Evolutionary conservation across 163 green algal species (phyloP), one percentile per base, ranked within the genome.

Genomic region (Trebouxia gelatinosa): DNA sequence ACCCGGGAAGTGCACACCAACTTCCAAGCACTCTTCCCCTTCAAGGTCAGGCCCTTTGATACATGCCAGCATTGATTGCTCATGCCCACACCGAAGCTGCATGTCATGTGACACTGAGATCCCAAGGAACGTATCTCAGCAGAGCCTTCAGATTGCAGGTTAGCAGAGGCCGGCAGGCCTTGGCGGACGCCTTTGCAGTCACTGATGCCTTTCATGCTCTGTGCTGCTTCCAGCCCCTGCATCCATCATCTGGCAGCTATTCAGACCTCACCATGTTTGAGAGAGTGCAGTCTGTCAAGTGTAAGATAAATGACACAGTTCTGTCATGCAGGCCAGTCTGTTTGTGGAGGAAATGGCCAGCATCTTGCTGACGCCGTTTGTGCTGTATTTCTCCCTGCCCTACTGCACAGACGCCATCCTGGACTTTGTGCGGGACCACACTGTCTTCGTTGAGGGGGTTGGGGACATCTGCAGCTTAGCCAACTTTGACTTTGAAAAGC

Each of bases 381-480:
- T 98, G 34, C 88, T 98, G 37, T 96, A 88, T 71, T 94, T 89
- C 81, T 90, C 85, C 48, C 84, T 98, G 70, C 90, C 94, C 17
- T 61, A 87, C 29, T 93, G 89, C 65, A 86, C 90, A 19, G 85
- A 89, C 91, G 82, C 82, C 50, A 95, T 99, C 62, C 79, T 97
- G 29, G 38, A 78, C 11, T 99, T 99, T 86, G 85, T 99, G 39
- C 70, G 83, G 0, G 78, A 93, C 19, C 86, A 91, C 87, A 97
- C 92, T 0, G 70, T 82, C 19, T 82, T 93, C 48, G 82, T 97
- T 26, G 84, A 94, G 26, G 95, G 95, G 17, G 86, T 99, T 11
- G 95, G 95, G 0, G 91, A 98, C 83, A 86, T 98, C 64, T 98
- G 92, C 90, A 90, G 75, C 75, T 70, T 97, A 7, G 90, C 89